Evolutionary conservation across 257 asterid genomes (phyloP), one percentile per base, ranked within the genome.

Genomic region (Anisodus tanguticus): DNA sequence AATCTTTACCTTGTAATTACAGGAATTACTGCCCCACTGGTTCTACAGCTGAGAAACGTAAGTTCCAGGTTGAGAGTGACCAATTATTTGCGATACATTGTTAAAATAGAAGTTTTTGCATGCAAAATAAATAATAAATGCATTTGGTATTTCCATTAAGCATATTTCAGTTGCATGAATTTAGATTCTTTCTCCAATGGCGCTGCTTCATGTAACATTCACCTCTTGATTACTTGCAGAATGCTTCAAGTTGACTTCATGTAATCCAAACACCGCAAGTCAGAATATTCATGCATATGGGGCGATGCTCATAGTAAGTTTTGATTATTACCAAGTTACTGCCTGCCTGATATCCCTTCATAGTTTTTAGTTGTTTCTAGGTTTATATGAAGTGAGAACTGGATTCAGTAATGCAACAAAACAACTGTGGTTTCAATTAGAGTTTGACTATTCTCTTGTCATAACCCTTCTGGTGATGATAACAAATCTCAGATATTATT

Each of bases 281-380:
- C 95, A 92, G 87, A 92, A 90, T 83, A 90, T 92, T 86, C 95
- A 90, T 83, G 93, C 92, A 9, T 92, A 90, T 84, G 95, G 95
- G 83, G 93, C 82, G 78, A 84, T 92, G 78, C 85, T 82, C 64
- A 82, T 82, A 67, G 85, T 82, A 72, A 53, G 85, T 53, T 67
- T 82, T 72, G 49, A 51, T 53, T 51, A 51, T 76, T 76, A 51
- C 26, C 81, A 26, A 26, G 64, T 76, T 43, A 51, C 49, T 26
- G 47, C 81, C 81, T 76, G 45, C 47, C 81, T 76, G 81, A 53
- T 53, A 26, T 26, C 22, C 47, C 81, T 76, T 76, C 81, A 2
- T 26, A 53, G 64, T 76, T 31, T 51, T 63, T 53, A 13, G 63
- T 47, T 76, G 81, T 51, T 74, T 76, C 81, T 76, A 7, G 81